Percentiles rank a stretch among this genome's conserved stretches.
These are phyloP conservation scores for Trichoderma sp. DNA, from an alignment of 2,329 filamentous ascomycete species.

Conservation along the genomic window DNA sequence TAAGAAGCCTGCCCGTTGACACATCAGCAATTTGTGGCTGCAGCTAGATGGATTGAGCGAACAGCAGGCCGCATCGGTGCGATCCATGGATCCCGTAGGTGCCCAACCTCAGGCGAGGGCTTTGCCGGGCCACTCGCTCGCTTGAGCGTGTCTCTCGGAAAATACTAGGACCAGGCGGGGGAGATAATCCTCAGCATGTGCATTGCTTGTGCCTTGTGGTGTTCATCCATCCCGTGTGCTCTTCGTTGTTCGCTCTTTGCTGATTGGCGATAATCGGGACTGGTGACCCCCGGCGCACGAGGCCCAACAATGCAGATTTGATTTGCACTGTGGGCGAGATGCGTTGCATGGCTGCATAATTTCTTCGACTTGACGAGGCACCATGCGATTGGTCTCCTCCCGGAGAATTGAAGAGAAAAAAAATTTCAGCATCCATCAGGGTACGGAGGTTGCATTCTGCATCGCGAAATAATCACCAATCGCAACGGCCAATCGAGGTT, in stretches of 20 bases:
- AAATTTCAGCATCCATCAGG: slow-evolving; percentile 10
- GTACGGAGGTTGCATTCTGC: slow-evolving; percentile 9
- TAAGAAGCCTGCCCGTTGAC: slow-evolving; percentile 23
- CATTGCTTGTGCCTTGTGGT: neutral
- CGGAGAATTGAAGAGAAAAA: neutral
- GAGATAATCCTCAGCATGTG: slow-evolving; percentile 4
- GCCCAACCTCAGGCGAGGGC: slow-evolving; percentile 24
- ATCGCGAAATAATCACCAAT: slow-evolving; percentile 26
- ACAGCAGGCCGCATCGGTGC: slow-evolving; percentile 14
- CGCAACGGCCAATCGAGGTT: slow-evolving; percentile 13
- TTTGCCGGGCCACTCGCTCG: slow-evolving; percentile 16
- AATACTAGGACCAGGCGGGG: slow-evolving; percentile 9
- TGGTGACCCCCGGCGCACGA: neutral
- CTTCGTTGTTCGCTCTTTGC: slow-evolving; percentile 11
- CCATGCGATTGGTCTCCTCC: slow-evolving; percentile 1
- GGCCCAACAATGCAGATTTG: slow-evolving; percentile 13
- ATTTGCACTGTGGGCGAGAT: slow-evolving; percentile 18
- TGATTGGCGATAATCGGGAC: neutral
- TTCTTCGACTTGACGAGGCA: slow-evolving; percentile 27
- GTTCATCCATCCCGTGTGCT: slow-evolving; percentile 4
- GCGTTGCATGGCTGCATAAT: slow-evolving; percentile 26
- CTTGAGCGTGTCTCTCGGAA: slow-evolving; percentile 26
- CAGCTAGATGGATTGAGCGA: slow-evolving; percentile 25
- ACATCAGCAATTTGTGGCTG: slow-evolving; percentile 25
- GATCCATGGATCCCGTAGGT: slow-evolving; percentile 24